Evolutionary conservation across 2,329 filamentous ascomycete genomes (phyloP).

Genomic region (Pyrenochaeta sp.): DNA sequence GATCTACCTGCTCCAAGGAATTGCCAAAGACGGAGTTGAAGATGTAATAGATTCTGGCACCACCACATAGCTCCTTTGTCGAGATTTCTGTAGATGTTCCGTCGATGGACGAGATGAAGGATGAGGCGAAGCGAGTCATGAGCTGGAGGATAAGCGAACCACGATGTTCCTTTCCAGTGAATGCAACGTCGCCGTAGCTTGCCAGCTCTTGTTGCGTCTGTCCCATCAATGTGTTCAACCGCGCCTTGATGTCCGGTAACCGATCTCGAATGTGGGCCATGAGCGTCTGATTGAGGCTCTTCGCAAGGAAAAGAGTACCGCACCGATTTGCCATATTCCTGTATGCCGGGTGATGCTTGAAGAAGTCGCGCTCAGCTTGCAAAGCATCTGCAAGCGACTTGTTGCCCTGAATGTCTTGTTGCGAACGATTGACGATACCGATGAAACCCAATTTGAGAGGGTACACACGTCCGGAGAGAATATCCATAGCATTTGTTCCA

Average conservation of each 20-base stretch:
- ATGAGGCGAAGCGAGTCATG: conserved; percentile 97
- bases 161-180: conserved; percentile 95
- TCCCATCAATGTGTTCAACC: conserved; percentile 98
- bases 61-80: conserved; percentile 95
- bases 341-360: conserved; percentile 96
- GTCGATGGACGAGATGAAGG: conserved; percentile 98
- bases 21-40: conserved; percentile 99
- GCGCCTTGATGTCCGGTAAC: conserved; percentile 95
- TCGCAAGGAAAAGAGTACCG: conserved; percentile 92
- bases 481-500: conserved; percentile 96
- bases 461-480: conserved; percentile 96
- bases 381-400: conserved; percentile 95
- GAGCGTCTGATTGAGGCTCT: conserved; percentile 91
- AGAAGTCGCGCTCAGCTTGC: conserved; percentile 90
- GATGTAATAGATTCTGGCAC: conserved; percentile 96
- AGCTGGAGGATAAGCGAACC: conserved; percentile 94
- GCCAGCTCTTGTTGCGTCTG: conserved; percentile 98
- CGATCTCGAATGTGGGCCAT: conserved; percentile 97
- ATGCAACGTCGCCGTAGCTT: conserved; percentile 97
- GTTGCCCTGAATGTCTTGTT: conserved; percentile 96
- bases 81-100: conserved; percentile 98
- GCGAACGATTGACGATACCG: conserved; percentile 95
- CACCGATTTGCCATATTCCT: conserved; percentile 93
- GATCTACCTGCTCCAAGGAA: conserved; percentile 93
- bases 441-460: conserved; percentile 97